These are phyloP conservation scores for Myrmaecium sp. DNA, from an alignment of 2,329 filamentous ascomycete species.

Conservation along the genomic window DNA sequence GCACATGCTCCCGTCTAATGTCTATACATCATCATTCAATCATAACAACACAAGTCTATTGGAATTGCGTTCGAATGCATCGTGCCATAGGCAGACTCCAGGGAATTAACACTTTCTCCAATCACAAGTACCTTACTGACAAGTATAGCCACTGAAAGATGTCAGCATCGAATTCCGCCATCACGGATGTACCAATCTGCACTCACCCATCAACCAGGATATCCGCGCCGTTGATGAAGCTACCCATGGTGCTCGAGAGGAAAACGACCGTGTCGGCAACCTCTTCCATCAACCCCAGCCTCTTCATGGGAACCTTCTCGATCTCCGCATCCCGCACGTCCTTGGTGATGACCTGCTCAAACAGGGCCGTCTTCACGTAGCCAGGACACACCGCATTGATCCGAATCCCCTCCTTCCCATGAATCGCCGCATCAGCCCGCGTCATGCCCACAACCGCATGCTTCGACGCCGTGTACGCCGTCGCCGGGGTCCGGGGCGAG, in stretches of 20 bases:
- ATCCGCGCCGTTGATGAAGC: conserved; percentile 29
- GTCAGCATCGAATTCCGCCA: not conserved
- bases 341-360: conserved; percentile 1
- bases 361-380: conserved; percentile 28
- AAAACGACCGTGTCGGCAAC: conserved; percentile 33
- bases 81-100: too few relatives aligned
- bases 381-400: conserved; percentile 45
- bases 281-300: conserved; percentile 29
- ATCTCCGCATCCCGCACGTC: conserved; percentile 10
- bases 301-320: conserved; percentile 24
- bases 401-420: conserved; percentile 34
- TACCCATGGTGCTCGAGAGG: conserved; percentile 31
- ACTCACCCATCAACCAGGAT: conserved; percentile 25
- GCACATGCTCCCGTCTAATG: too few relatives aligned
- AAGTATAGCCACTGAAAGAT: not conserved
- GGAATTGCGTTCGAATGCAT: too few relatives aligned
- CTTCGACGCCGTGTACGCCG: conserved; percentile 35
- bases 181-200: not conserved
- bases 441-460: conserved; percentile 39
- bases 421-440: conserved; percentile 35
- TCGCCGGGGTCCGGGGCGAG: conserved; percentile 19
- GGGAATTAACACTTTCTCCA: conserved; percentile 1
- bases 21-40: too few relatives aligned
- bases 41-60: too few relatives aligned
- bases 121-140: not conserved